These are phyloP conservation scores for Oenanthe javanica DNA, from an alignment of 140 eudicot species.

Conservation along the genomic window DNA sequence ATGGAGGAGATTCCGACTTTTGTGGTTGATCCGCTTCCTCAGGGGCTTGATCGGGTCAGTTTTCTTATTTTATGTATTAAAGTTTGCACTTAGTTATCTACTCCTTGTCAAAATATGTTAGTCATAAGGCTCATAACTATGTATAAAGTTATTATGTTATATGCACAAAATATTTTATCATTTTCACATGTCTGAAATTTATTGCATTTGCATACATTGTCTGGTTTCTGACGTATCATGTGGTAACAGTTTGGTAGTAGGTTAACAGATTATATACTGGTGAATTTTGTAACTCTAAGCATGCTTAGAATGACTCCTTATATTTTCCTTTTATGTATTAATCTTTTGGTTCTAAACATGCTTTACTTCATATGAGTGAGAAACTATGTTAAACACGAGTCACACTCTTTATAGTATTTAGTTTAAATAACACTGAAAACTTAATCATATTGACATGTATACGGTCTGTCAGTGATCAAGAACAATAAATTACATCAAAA, in stretches of 20 bases:
- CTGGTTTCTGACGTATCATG: too few species aligned
- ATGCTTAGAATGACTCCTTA: not conserved
- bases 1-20: constrained; percentile 67
- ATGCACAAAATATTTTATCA: not conserved
- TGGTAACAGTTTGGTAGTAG: too few species aligned
- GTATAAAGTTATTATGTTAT: not conserved
- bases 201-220: not conserved
- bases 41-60: constrained; percentile 62
- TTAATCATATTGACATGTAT: not conserved
- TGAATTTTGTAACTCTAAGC: not conserved
- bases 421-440: not conserved
- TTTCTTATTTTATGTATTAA: not conserved
- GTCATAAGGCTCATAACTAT: not conserved
- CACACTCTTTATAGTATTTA: not conserved
- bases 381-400: not conserved
- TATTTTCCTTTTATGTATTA: not conserved
- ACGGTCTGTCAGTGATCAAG: not conserved
- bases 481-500: not conserved
- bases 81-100: not conserved
- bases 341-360: not conserved
- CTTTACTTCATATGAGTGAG: not conserved
- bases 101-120: not conserved
- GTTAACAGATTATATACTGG: too few species aligned
- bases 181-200: not conserved
- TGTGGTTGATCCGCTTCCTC: constrained; percentile 62